Percentiles rank a stretch among this genome's conserved stretches.
Conservation (phyloP, 1,139 yeast species). For the Suhomyces kunorum region DNA sequence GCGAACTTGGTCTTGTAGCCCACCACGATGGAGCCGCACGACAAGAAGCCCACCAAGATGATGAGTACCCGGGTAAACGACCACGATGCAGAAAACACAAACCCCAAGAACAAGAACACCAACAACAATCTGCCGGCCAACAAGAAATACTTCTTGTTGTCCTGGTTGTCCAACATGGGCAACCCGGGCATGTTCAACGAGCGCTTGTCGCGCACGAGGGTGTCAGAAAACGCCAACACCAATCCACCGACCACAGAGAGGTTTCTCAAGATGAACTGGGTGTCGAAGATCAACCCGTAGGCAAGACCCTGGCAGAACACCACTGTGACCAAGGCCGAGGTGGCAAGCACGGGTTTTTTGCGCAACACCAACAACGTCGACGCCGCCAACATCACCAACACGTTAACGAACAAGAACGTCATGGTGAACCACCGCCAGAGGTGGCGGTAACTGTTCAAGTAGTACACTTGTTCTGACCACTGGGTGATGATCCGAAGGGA, state of each 20-base stretch:
- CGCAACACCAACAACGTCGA: slow-evolving; percentile 74
- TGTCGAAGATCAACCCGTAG: slow-evolving; percentile 84
- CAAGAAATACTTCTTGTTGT: slow-evolving; percentile 80
- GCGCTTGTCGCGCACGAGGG: slow-evolving; percentile 79
- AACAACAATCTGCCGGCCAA: slow-evolving; percentile 88
- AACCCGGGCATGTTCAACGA: slow-evolving; percentile 80
- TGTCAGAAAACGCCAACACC: slow-evolving; percentile 83
- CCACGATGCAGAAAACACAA: slow-evolving; percentile 78
- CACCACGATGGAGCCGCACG: slow-evolving; percentile 79
- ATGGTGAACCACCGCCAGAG: slow-evolving; percentile 79
- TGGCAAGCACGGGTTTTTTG: slow-evolving; percentile 70
- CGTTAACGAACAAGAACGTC: slow-evolving; percentile 62
- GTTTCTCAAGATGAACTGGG: slow-evolving; percentile 80
- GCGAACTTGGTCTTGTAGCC: slow-evolving; percentile 94
- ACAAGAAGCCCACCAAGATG: slow-evolving; percentile 66
- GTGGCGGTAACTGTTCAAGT: slow-evolving; percentile 77
- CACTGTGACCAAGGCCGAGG: slow-evolving; percentile 68
- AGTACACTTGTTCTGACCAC: slow-evolving; percentile 90
- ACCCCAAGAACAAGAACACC: slow-evolving; percentile 83
- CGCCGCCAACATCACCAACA: slow-evolving; percentile 70
- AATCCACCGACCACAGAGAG: slow-evolving; percentile 92
- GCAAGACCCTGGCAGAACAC: slow-evolving; percentile 84
- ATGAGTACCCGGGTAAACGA: slow-evolving; percentile 65
- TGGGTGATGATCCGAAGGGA: slow-evolving; percentile 80
- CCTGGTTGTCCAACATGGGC: slow-evolving; percentile 82